A percentile compares a stretch with the other conserved stretches of the same genome.
Evolutionary conservation across 495 filamentous ascomycete genomes (phyloP).

Genomic region (Cairneyella variabilis): DNA sequence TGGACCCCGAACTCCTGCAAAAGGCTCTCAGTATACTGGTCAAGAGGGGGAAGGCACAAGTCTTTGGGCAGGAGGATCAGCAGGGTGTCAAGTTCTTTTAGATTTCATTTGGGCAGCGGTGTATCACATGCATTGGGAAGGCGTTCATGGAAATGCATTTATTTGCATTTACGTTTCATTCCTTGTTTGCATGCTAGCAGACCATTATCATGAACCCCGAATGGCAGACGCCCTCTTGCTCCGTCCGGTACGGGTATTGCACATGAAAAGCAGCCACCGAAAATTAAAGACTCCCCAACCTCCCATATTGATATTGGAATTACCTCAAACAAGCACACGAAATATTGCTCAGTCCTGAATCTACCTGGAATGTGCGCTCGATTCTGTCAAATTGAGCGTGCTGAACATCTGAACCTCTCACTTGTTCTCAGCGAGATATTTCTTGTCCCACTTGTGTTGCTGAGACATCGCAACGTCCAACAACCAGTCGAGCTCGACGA

Average conservation of each 20-base stretch:
- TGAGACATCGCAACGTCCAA: conserved; percentile 87
- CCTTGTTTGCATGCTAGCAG: no score
- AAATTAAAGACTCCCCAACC: background rate
- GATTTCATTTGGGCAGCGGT: conserved; percentile 4
- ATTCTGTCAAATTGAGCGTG: no score
- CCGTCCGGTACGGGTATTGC: no score
- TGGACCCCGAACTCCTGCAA: conserved; percentile 75
- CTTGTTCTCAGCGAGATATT: conserved; percentile 43
- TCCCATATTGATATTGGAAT: no score
- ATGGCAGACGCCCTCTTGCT: no score
- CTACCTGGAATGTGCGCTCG: no score
- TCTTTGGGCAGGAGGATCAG: conserved; percentile 84
- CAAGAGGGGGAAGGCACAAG: conserved; percentile 85
- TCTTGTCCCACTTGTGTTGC: conserved; percentile 57
- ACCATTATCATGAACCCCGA: no score
- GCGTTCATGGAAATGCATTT: conserved; percentile 11
- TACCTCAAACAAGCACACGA: no score
- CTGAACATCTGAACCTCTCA: conserved; percentile 4
- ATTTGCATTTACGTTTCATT: conserved; percentile 1
- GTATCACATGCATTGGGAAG: conserved; percentile 8
- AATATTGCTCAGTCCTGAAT: no score
- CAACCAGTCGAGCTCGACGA: conserved; percentile 85
- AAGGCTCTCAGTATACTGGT: conserved; percentile 76
- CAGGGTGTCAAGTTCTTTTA: conserved; percentile 96
- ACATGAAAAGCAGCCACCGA: no score